Evolutionary conservation across 1,139 yeast species (phyloP).

Genomic region (Geotrichum siamense): DNA sequence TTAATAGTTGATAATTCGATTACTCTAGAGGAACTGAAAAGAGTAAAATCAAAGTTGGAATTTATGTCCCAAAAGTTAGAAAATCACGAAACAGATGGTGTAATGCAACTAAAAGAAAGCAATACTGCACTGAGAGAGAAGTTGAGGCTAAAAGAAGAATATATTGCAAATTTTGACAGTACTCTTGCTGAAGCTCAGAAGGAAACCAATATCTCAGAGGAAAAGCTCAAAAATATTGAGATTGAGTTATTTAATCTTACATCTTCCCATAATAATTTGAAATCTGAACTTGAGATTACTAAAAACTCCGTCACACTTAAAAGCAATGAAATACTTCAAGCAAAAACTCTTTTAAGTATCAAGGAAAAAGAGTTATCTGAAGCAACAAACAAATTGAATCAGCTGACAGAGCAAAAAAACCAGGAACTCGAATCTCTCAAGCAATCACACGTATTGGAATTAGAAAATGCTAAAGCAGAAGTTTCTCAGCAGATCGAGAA

Average conservation of each 20-base stretch:
- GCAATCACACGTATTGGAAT: too few species aligned
- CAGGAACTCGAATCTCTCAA: too few species aligned
- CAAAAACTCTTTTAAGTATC: neutral
- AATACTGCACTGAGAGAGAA: constrained; percentile 5
- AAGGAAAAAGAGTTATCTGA: too few species aligned
- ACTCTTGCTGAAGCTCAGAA: neutral
- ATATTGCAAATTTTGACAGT: neutral
- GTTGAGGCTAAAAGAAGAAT: neutral
- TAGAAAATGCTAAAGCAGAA: neutral
- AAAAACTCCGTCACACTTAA: neutral
- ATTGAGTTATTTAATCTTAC: too few species aligned
- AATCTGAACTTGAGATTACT: neutral
- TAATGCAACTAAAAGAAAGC: constrained; percentile 2
- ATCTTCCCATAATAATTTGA: neutral
- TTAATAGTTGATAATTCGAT: constrained; percentile 2
- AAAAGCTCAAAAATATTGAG: neutral
- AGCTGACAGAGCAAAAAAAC: too few species aligned
- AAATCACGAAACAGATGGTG: constrained; percentile 6
- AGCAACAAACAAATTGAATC: too few species aligned
- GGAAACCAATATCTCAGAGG: neutral
- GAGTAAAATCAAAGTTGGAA: constrained; percentile 2
- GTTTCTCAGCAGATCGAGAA: neutral
- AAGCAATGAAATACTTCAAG: neutral
- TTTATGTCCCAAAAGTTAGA: constrained; percentile 1
- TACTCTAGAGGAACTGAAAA: constrained; percentile 6